phyloP scores from a whole-genome alignment of 257 asterid species.

The Lantana camara region DNA sequence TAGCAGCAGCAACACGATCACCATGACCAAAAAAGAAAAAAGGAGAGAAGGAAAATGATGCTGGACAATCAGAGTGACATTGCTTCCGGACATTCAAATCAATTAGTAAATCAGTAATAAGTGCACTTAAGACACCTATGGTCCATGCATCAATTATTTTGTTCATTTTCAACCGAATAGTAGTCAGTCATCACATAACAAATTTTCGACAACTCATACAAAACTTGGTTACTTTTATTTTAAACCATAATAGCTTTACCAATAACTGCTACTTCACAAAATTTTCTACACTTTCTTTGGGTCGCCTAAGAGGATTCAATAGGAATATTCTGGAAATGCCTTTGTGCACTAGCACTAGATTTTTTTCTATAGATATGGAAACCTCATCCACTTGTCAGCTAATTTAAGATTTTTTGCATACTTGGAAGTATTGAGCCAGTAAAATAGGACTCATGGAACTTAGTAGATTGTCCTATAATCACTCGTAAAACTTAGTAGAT shows the following conservation, averaged over 20 bases:
- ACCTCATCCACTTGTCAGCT: constrained; percentile 1
- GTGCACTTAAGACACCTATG: background rate
- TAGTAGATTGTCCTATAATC: background rate
- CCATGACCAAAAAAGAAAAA: background rate
- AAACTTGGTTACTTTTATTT: background rate
- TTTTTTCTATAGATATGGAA: background rate
- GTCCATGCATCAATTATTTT: background rate
- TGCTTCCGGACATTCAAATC: background rate
- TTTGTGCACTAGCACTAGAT: background rate
- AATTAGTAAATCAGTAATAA: background rate
- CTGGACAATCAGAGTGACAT: background rate
- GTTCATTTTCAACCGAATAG: background rate
- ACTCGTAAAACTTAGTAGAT: too few relatives aligned
- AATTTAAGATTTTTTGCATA: too few relatives aligned
- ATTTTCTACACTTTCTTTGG: background rate
- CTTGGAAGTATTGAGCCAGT: background rate
- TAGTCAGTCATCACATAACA: background rate
- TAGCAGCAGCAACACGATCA: background rate
- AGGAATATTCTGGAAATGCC: background rate
- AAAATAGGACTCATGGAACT: background rate
- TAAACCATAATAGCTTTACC: background rate
- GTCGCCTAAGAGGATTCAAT: background rate
- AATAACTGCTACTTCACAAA: background rate
- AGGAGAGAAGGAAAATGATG: too few relatives aligned
- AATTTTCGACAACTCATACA: background rate